phyloP scores from a whole-genome alignment of 805 yeast species.

The Cyberlindnera galapagoensis region DNA sequence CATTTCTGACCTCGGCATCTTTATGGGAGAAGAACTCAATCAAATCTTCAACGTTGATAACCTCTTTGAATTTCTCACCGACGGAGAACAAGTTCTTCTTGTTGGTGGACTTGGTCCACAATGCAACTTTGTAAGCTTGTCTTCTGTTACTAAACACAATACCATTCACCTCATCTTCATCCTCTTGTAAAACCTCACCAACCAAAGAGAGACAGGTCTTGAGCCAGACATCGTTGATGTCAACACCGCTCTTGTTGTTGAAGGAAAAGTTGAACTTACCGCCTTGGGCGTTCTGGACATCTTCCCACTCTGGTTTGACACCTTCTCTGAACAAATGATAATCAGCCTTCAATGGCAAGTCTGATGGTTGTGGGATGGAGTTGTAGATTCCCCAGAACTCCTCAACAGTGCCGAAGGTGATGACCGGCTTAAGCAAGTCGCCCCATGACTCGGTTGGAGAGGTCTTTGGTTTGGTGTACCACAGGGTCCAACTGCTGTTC shows the following conservation, averaged over 20 bases:
- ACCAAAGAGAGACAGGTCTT: constrained; percentile 81
- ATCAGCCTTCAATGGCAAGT: constrained; percentile 87
- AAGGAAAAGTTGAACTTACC: constrained; percentile 90
- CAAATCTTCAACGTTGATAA: constrained; percentile 69
- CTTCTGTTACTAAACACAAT: constrained; percentile 86
- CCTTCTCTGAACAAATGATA: constrained; percentile 93
- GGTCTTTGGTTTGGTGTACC: constrained; percentile 94
- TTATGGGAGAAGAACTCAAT: constrained; percentile 72
- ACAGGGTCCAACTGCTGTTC: constrained; percentile 86
- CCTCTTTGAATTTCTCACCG: constrained; percentile 84
- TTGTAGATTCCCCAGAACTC: constrained; percentile 98
- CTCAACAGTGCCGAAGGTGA: constrained; percentile 89
- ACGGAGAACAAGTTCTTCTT: constrained; percentile 58
- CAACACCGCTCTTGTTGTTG: constrained; percentile 49
- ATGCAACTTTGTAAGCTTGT: constrained; percentile 73
- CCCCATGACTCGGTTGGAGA: constrained; percentile 79
- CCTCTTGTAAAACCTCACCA: constrained; percentile 88
- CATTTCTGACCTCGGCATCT: constrained; percentile 21
- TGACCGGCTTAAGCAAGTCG: constrained; percentile 87
- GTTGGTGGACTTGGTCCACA: constrained; percentile 87
- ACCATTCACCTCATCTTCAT: constrained; percentile 84
- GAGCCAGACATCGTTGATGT: constrained; percentile 88
- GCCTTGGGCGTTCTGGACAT: constrained; percentile 75
- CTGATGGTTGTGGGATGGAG: constrained; percentile 86
- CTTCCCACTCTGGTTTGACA: constrained; percentile 99